Conservation (phyloP, 1,139 yeast species). For the Nakaseomyces bracarensis region DNA sequence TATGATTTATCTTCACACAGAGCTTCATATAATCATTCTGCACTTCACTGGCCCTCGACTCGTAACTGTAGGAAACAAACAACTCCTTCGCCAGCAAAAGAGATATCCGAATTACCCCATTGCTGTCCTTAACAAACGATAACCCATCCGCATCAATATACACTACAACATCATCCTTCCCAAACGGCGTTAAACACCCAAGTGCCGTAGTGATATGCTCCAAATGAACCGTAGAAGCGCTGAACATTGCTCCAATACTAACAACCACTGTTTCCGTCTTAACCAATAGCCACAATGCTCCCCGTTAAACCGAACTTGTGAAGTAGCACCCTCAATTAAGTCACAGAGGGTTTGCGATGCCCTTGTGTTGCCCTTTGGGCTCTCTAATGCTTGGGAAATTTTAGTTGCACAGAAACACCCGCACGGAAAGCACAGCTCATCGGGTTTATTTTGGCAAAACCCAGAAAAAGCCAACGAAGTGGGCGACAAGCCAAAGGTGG, state of each 20-base stretch:
- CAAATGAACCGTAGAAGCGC: conserved; percentile 31
- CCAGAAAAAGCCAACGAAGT: no score
- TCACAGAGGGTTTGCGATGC: no score
- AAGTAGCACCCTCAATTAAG: no score
- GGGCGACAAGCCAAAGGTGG: no score
- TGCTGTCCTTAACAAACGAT: conserved; percentile 33
- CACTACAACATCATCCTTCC: conserved; percentile 30
- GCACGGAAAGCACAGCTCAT: background rate
- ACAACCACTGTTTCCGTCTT: no score
- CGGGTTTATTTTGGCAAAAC: background rate
- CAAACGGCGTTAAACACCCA: conserved; percentile 29
- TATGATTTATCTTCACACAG: conserved; percentile 36
- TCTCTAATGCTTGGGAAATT: no score
- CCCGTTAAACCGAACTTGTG: no score
- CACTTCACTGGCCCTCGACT: conserved; percentile 13
- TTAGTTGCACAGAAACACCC: background rate
- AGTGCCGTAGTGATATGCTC: conserved; percentile 32
- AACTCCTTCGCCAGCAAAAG: conserved; percentile 29
- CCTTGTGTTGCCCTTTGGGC: no score
- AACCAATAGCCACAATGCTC: no score
- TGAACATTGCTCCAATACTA: conserved; percentile 15
- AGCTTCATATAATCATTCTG: conserved; percentile 22
- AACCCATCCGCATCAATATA: conserved; percentile 35
- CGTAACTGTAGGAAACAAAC: conserved; percentile 29
- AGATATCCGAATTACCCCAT: conserved; percentile 32